phyloP scores from a whole-genome alignment of 176 grass and related monocot species.

The Eragrostis curvula region DNA sequence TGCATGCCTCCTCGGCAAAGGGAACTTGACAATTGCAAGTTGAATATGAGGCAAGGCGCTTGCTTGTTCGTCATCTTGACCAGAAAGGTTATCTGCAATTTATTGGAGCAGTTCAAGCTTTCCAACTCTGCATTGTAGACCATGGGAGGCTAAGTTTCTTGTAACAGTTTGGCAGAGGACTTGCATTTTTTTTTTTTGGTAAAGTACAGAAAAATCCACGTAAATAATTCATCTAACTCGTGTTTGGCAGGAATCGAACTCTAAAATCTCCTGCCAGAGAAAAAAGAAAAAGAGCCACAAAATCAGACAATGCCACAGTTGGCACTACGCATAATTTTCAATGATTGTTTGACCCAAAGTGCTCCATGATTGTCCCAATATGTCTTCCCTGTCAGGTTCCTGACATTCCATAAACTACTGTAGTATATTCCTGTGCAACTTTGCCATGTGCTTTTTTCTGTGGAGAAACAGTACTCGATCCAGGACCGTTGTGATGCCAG shows the following conservation, averaged over 20 bases:
- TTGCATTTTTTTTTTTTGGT: not conserved
- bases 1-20: slow-evolving; percentile 47
- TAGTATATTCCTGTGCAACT: not conserved
- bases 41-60: slow-evolving; percentile 29
- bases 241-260: not conserved
- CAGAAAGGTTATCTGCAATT: not conserved
- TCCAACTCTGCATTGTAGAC: not conserved
- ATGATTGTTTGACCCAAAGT: slow-evolving; percentile 16
- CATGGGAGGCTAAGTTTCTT: not conserved
- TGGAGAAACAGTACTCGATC: not conserved
- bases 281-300: not conserved
- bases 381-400: slow-evolving; percentile 17
- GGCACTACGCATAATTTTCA: not conserved
- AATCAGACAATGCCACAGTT: not conserved
- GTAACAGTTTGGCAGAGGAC: not conserved
- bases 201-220: not conserved
- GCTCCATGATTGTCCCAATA: slow-evolving; percentile 35
- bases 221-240: not conserved
- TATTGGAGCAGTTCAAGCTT: no score
- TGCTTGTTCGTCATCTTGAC: not conserved
- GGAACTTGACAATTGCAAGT: slow-evolving; percentile 32
- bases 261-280: not conserved
- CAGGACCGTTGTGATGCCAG: not conserved
- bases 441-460: slow-evolving; percentile 41
- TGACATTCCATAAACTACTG: not conserved